phyloP scores from a whole-genome alignment of 345 rosid genomes.

The Aethionema arabicum region DNA sequence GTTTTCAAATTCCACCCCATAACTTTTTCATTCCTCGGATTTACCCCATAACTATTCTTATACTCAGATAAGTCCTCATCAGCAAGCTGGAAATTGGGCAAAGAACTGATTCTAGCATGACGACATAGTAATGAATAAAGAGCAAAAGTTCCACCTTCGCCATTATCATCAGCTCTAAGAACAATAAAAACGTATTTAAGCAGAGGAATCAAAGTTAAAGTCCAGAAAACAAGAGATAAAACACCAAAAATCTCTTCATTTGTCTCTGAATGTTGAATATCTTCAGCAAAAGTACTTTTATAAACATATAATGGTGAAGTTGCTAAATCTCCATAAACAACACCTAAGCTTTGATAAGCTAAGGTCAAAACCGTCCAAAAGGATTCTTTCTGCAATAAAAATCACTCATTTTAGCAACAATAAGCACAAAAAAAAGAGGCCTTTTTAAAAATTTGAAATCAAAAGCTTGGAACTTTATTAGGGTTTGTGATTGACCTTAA shows the following conservation, averaged over 20 bases:
- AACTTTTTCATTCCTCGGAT: conserved; percentile 31
- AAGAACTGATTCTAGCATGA: conserved; percentile 68
- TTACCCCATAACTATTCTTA: conserved; percentile 40
- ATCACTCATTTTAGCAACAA: conserved; percentile 3
- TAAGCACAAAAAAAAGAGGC: conserved; percentile 12
- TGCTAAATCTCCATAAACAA: conserved; percentile 86
- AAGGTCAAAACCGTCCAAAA: conserved; percentile 72
- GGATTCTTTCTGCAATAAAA: conserved; percentile 58
- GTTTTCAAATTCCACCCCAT: conserved; percentile 56
- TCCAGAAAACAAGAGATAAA: conserved; percentile 80
- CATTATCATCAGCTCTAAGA: conserved; percentile 85
- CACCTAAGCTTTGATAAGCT: conserved; percentile 88
- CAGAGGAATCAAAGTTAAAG: conserved; percentile 68
- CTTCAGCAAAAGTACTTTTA: conserved; percentile 86
- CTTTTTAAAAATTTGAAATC: conserved; percentile 4
- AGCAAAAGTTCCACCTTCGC: conserved; percentile 92
- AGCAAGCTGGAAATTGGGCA: conserved; percentile 80
- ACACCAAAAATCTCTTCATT: conserved; percentile 93
- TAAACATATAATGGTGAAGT: conserved; percentile 84
- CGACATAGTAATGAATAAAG: conserved; percentile 75
- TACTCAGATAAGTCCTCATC: conserved; percentile 78
- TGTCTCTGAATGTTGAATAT: conserved; percentile 72
- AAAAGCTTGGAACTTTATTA: not conserved
- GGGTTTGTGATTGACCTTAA: conserved; percentile 45
- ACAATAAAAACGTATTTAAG: conserved; percentile 77